These are phyloP conservation scores for Westerdykella ornata DNA, from an alignment of 2,329 filamentous ascomycete genomes.

Conservation along the genomic window DNA sequence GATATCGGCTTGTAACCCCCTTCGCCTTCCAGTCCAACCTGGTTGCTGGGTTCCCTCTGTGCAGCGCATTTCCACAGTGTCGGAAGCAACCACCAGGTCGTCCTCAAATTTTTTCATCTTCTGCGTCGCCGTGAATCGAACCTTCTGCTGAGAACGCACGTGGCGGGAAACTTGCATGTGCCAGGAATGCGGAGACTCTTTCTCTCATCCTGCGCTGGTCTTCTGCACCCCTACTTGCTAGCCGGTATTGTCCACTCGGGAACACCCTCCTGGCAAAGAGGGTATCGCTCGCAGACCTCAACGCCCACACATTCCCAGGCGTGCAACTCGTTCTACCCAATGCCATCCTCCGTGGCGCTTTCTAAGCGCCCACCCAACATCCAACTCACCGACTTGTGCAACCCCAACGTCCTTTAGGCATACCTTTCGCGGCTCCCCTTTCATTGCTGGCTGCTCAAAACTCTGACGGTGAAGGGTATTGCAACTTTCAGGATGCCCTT, in stretches of 20 bases:
- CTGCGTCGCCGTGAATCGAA: conserved; percentile 18
- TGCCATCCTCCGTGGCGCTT: too few relatives aligned
- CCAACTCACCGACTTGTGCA: too few relatives aligned
- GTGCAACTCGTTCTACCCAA: conserved; percentile 17
- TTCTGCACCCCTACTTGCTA: conserved; percentile 7
- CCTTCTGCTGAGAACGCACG: conserved; percentile 22
- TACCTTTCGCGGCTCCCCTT: conserved; percentile 13
- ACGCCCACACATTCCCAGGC: conserved; percentile 18
- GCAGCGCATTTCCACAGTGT: conserved; percentile 17
- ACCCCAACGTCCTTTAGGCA: conserved; percentile 2
- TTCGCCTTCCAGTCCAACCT: conserved; percentile 14
- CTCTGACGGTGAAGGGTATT: too few relatives aligned
- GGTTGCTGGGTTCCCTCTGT: conserved; percentile 25
- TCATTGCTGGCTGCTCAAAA: neutral
- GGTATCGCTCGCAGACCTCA: conserved; percentile 6
- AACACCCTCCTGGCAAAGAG: neutral
- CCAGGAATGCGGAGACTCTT: conserved; percentile 3
- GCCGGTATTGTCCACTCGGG: neutral
- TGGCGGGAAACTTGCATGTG: conserved; percentile 25
- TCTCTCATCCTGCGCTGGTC: conserved; percentile 1
- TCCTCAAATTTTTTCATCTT: conserved; percentile 18
- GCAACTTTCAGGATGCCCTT: conserved; percentile 20
- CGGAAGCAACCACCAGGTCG: conserved; percentile 22
- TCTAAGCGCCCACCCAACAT: too few relatives aligned
- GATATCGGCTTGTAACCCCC: conserved; percentile 18